Evolutionary conservation across 495 filamentous ascomycete genomes (phyloP).

Genomic region (Aspergillus biplanus): DNA sequence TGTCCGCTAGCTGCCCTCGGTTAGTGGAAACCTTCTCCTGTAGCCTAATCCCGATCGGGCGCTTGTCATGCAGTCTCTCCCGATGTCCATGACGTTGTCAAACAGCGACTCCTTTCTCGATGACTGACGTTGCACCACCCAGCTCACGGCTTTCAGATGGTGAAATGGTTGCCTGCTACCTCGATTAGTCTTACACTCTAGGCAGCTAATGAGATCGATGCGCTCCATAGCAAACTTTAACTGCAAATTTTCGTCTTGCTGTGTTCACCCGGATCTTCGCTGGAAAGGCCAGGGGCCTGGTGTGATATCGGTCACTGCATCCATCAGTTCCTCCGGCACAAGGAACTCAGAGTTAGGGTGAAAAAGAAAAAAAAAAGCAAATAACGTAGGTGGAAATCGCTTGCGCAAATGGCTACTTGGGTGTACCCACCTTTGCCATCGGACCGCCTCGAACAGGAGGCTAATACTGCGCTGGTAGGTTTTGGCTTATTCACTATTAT

Average conservation of each 20-base stretch:
- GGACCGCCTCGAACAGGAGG: slow-evolving; percentile 64
- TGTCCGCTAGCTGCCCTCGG: slow-evolving; percentile 29
- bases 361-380: background rate
- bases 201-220: slow-evolving; percentile 26
- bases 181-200: slow-evolving; percentile 10
- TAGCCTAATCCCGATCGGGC: slow-evolving; percentile 28
- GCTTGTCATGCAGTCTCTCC: slow-evolving; percentile 7
- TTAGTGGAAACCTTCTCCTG: slow-evolving; percentile 24
- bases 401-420: slow-evolving; percentile 66
- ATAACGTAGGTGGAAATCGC: background rate
- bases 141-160: slow-evolving; percentile 5
- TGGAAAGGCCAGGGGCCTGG: background rate
- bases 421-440: slow-evolving; percentile 74
- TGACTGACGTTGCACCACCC: slow-evolving; percentile 30
- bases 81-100: slow-evolving; percentile 36
- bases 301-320: background rate
- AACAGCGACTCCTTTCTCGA: slow-evolving; percentile 8
- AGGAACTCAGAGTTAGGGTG: background rate
- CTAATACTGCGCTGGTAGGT: slow-evolving; percentile 70
- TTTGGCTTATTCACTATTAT: slow-evolving; percentile 1
- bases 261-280: slow-evolving; percentile 11
- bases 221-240: slow-evolving; percentile 23
- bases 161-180: slow-evolving; percentile 5
- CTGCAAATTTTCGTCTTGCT: slow-evolving; percentile 9
- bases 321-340: background rate